A percentile compares a stretch with the other conserved stretches of the same genome.
phyloP scores from a whole-genome alignment of 495 filamentous ascomycete species.

The Daldinia vernicosa region DNA sequence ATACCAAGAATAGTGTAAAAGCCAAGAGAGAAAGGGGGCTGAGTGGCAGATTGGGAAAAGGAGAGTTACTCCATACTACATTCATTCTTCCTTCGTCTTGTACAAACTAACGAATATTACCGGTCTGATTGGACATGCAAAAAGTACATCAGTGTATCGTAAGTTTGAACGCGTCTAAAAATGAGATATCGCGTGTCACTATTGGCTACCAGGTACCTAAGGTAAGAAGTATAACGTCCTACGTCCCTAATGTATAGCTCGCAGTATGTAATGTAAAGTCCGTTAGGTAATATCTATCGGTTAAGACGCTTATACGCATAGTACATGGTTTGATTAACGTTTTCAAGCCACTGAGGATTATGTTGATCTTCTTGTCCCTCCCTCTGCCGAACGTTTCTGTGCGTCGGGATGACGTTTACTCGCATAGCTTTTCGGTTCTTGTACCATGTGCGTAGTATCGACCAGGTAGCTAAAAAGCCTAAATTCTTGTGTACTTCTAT shows the following conservation, averaged over 20 bases:
- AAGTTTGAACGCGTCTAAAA: background rate
- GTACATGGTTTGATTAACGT: background rate
- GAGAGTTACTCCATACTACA: background rate
- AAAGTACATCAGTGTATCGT: background rate
- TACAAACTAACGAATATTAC: background rate
- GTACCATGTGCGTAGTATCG: background rate
- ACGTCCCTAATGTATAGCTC: no score
- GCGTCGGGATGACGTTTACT: slow-evolving; percentile 36
- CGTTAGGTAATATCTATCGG: background rate
- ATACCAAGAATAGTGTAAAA: slow-evolving; percentile 17
- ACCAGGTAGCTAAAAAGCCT: slow-evolving; percentile 9
- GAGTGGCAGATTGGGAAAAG: background rate
- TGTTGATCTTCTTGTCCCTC: background rate
- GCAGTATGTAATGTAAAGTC: background rate
- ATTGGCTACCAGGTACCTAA: no score
- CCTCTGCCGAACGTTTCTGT: slow-evolving; percentile 16
- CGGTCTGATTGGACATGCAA: background rate
- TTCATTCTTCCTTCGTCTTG: background rate
- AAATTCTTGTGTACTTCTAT: slow-evolving; percentile 1
- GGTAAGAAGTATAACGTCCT: background rate
- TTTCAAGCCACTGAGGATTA: slow-evolving; percentile 12
- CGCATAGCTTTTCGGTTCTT: slow-evolving; percentile 9
- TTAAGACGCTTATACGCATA: background rate
- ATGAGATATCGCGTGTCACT: background rate
- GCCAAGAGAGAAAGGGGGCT: slow-evolving; percentile 22